Evolutionary conservation across 768 basidiomycete genomes (phyloP).

Genomic region (Saitozyma sp.): DNA sequence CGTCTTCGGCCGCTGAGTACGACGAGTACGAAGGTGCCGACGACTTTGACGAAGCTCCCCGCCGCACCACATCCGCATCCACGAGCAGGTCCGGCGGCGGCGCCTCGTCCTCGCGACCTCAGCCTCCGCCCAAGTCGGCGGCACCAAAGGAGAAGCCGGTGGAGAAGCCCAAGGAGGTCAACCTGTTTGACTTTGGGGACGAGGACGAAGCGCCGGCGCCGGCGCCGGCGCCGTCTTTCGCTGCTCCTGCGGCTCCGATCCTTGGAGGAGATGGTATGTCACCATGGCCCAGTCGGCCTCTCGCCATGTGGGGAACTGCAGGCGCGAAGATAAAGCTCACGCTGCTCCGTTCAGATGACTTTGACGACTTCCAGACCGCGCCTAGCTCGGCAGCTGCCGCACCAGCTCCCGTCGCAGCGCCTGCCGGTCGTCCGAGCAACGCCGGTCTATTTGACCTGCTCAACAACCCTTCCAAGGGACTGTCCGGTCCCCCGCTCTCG

Average conservation of each 20-base stretch:
- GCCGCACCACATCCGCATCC: slow-evolving; percentile 23
- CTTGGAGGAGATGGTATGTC: slow-evolving; percentile 45
- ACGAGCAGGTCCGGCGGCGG: slow-evolving; percentile 12
- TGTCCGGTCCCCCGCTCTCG: background rate
- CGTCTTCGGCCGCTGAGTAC: slow-evolving; percentile 55
- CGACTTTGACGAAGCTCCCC: slow-evolving; percentile 69
- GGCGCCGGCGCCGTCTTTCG: slow-evolving; percentile 48
- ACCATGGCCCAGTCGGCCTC: background rate
- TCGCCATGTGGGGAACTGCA: background rate
- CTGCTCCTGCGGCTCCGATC: slow-evolving; percentile 17
- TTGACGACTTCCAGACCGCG: slow-evolving; percentile 55
- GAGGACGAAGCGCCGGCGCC: slow-evolving; percentile 57
- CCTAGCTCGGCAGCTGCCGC: slow-evolving; percentile 5
- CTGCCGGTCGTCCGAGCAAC: slow-evolving; percentile 22
- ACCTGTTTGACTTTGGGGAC: slow-evolving; percentile 78
- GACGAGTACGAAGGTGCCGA: slow-evolving; percentile 95
- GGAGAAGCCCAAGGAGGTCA: slow-evolving; percentile 60
- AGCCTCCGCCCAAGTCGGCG: slow-evolving; percentile 33
- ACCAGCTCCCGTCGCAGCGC: slow-evolving; percentile 46
- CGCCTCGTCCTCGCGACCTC: slow-evolving; percentile 6
- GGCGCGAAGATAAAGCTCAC: too few relatives aligned
- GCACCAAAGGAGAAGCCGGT: slow-evolving; percentile 50
- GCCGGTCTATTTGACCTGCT: slow-evolving; percentile 3
- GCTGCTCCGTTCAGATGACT: slow-evolving; percentile 49
- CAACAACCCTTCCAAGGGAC: background rate